Conservation (phyloP, 805 yeast genomes). For the Huiozyma sinensis region DNA sequence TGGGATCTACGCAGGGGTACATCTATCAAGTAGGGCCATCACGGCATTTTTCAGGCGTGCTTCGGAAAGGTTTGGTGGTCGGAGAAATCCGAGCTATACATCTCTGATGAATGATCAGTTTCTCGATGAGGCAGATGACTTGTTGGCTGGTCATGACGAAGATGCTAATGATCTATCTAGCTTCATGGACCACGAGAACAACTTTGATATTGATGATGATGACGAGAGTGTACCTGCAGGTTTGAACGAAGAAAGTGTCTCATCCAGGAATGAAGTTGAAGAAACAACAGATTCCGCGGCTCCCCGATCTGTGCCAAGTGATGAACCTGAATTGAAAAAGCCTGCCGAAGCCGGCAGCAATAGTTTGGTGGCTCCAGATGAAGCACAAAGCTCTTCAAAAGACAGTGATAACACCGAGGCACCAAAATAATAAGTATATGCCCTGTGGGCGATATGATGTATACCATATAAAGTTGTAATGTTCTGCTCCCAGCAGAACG, state of each 20-base stretch:
- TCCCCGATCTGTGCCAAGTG: background rate
- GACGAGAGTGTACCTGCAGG: background rate
- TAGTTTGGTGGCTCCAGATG: slow-evolving; percentile 1
- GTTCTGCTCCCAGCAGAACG: too few species aligned
- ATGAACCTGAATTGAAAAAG: background rate
- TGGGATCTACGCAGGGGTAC: slow-evolving; percentile 21
- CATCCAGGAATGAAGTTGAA: background rate
- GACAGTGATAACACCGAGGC: background rate
- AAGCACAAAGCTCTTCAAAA: background rate
- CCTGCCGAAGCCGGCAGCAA: background rate
- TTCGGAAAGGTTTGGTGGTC: slow-evolving; percentile 20
- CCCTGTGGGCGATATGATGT: too few species aligned
- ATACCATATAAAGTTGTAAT: too few species aligned
- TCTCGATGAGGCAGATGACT: slow-evolving; percentile 29
- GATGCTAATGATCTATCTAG: slow-evolving; percentile 40
- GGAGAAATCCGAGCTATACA: slow-evolving; percentile 26
- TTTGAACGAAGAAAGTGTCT: too few species aligned
- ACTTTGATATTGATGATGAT: slow-evolving; percentile 30
- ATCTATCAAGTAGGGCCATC: slow-evolving; percentile 10
- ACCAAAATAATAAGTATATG: background rate
- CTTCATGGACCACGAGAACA: slow-evolving; percentile 28
- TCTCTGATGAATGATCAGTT: slow-evolving; percentile 25
- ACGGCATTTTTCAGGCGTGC: slow-evolving; percentile 7
- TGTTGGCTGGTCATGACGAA: slow-evolving; percentile 32
- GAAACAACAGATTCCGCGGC: slow-evolving; percentile 3